Base-by-base conservation (phyloP, 306 rosid genomes). In the Cotoneaster glaucophyllus region DNA sequence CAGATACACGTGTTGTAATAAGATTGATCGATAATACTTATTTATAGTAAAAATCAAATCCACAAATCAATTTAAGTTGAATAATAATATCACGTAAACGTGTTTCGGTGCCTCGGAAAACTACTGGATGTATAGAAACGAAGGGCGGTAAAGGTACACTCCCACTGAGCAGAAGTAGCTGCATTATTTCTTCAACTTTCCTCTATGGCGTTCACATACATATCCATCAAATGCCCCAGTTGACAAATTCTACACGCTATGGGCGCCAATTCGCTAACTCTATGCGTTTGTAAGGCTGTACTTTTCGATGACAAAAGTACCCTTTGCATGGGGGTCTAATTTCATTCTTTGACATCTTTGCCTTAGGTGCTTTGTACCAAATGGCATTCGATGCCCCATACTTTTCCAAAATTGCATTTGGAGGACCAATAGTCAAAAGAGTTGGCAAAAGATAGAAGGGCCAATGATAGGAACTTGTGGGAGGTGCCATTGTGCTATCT, bases 201-300 rank as follows among this genome's bases (percentile, higher is more conserved):
- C 54, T 61, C 54, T 61, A 64, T 79, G 74, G 72, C 67, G 90
- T 91, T 87, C 85, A 86, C 91, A 86, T 89, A 85, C 93, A 87
- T 82, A 57, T 78, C 88, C 88, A 74, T 59, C 62, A 12, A 10
- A 22, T 59, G 28, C 64, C 54, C 82, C 76, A 82, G 80, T 71
- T 59, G 85, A 82, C 97, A 91, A 90, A 74, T 87, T 85, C 85
- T 52, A 86, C 96, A 92, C 97, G 95, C 93, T 70, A 94, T 53
- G 9, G 25, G 15, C 18, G 29, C 70, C 28, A 19, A 80, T 79
- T 84, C 89, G 84, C 86, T 84, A 90, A 73, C 82, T 80, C 84
- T 83, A 54, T 84, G 84, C 45, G 78, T 48, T 76, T 75, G 75
- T 79, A 72, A 69, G 67, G 76, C 90, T 88, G 83, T 86, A 84